These are phyloP conservation scores for Periconia sp. DNA, from an alignment of 2,329 filamentous ascomycete species.

Conservation along the genomic window DNA sequence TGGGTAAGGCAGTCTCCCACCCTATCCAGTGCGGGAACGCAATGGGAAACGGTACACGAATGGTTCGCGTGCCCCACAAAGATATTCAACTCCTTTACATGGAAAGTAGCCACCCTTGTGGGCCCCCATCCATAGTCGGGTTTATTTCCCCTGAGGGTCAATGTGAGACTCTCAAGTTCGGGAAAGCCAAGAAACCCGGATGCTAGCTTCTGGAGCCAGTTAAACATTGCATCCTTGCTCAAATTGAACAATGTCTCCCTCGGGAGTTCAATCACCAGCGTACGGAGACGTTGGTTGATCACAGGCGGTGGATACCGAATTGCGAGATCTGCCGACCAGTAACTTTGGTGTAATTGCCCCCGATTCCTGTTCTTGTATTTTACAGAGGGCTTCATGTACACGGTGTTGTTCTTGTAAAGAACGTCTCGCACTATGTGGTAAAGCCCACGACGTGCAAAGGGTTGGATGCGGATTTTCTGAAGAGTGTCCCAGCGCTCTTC, in stretches of 20 bases:
- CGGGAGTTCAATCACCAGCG: neutral
- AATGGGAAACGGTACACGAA: no score
- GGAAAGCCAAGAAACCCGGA: neutral
- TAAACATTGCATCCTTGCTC: neutral
- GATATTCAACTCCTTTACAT: no score
- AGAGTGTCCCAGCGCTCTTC: neutral
- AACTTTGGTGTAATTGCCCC: no score
- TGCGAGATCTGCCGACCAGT: no score
- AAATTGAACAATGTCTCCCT: neutral
- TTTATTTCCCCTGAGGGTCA: no score
- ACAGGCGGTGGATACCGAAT: neutral
- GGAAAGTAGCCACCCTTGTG: no score
- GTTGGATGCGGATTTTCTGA: neutral
- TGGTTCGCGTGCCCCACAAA: no score
- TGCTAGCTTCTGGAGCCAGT: neutral
- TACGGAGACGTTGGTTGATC: neutral
- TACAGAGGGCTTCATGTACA: neutral
- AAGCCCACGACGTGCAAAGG: neutral
- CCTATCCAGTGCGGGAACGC: no score
- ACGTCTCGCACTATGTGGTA: neutral
- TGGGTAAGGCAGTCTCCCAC: no score
- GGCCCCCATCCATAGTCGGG: no score
- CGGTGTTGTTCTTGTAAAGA: neutral
- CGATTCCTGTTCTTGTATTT: no score
- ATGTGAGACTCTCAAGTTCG: neutral